Base-by-base conservation (phyloP, 139 green algal species). In the Chlamydomonas eustigma region DNA sequence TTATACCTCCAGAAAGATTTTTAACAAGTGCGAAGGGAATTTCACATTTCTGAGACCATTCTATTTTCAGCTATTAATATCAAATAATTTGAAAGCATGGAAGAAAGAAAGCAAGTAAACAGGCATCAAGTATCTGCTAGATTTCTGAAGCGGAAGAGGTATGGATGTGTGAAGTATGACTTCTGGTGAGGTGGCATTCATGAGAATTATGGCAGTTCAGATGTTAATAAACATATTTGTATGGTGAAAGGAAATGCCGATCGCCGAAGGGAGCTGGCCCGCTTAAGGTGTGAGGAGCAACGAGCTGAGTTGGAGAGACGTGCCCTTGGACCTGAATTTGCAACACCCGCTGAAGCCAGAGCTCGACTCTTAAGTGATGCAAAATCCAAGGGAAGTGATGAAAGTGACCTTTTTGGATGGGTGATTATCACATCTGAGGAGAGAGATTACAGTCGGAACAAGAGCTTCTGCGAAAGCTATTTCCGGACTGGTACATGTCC, bases 181-280 rank as follows among this genome's bases (percentile, higher is more conserved):
- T n/a, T n/a, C n/a, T n/a, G n/a, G n/a, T n/a, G n/a, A n/a, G n/a
- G n/a, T n/a, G n/a, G n/a, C n/a, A n/a, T n/a, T n/a, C n/a, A n/a
- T n/a, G n/a, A n/a, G n/a, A n/a, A n/a, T n/a, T n/a, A n/a, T n/a
- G n/a, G n/a, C n/a, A n/a, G n/a, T n/a, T n/a, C n/a, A n/a, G n/a
- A n/a, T n/a, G n/a, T n/a, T n/a, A n/a, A n/a, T n/a, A n/a, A n/a
- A n/a, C n/a, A n/a, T n/a, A n/a, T n/a, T n/a, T n/a, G n/a, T 28
- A 58, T 58, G 44, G 44, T 58, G 44, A 58, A 58, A 58, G 44
- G 44, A 12, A 58, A 58, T 58, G 44, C 44, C 18, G 44, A 58
- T 18, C 44, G 44, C 12, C 44, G 44, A 58, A 12, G 44, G 18
- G 44, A 58, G 44, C 44, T 58, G 12, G 44, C 44, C 12, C 44